phyloP scores from a whole-genome alignment of 73 alveolate genomes.

The Uronychia binucleata region DNA sequence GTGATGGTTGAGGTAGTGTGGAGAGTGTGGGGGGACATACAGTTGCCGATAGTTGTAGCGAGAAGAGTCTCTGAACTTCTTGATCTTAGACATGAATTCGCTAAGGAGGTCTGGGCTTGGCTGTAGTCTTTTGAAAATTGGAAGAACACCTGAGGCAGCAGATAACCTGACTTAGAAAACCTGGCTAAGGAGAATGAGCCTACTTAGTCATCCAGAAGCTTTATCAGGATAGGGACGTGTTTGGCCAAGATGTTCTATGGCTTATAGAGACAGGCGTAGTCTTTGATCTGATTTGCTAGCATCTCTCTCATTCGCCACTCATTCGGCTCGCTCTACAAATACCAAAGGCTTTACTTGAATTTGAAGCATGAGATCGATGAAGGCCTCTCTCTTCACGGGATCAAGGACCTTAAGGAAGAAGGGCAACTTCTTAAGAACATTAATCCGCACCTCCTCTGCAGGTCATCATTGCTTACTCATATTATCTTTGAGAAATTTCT shows the following conservation, averaged over 20 bases:
- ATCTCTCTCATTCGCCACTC: slow-evolving; percentile 72
- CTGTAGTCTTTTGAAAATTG: too few relatives aligned
- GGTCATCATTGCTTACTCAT: slow-evolving; percentile 24
- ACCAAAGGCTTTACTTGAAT: slow-evolving; percentile 1
- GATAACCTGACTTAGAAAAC: background rate
- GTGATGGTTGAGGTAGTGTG: too few relatives aligned
- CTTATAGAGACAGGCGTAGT: slow-evolving; percentile 54
- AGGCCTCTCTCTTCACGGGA: slow-evolving; percentile 60
- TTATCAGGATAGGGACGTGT: slow-evolving; percentile 66
- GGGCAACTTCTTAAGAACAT: slow-evolving; percentile 58
- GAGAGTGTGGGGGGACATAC: too few relatives aligned
- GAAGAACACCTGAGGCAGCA: background rate
- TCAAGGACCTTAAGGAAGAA: slow-evolving; percentile 57
- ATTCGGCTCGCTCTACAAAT: slow-evolving; percentile 34
- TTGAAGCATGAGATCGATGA: slow-evolving; percentile 49
- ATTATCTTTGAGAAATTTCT: slow-evolving; percentile 51
- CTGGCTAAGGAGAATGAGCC: background rate
- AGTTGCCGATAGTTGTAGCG: too few relatives aligned
- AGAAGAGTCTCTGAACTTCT: too few relatives aligned
- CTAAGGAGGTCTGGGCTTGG: too few relatives aligned
- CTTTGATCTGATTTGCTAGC: slow-evolving; percentile 49
- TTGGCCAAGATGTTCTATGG: slow-evolving; percentile 54
- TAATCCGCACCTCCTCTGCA: slow-evolving; percentile 51
- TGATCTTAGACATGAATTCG: too few relatives aligned
- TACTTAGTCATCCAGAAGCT: slow-evolving; percentile 70